Evolutionary conservation across 2,329 filamentous ascomycete genomes (phyloP), one percentile per base, ranked within the genome.

Genomic region (Pyrenophora tritici-repentis): DNA sequence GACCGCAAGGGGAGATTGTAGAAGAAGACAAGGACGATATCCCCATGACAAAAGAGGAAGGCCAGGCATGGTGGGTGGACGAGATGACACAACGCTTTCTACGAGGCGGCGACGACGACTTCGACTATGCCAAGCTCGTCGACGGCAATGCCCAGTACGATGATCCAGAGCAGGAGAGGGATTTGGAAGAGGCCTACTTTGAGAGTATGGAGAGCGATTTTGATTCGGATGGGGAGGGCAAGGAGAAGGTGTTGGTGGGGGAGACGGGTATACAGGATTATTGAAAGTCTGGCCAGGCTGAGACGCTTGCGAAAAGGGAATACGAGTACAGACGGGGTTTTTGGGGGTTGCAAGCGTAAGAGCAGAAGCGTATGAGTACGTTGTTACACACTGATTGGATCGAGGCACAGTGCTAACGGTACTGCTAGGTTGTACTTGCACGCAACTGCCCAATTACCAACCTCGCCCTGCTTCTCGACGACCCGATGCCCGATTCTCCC

Each of bases 21-120:
- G 80, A 78, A 2, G 81, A 86, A 53, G 83, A 86, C 35, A 75
- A 78, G 46, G 83, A 86, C 57, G 75, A 85, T 49, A 76, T 80
- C 22, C 80, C 82, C 3, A 71, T 73, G 63, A 85, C 71, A 26
- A 87, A 84, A 65, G 85, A 86, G 45, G 86, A 91, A 39, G 91
- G 87, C 0, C 76, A 78, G 42, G 78, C 81, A 54, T 80, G 85
- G 52, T 96, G 91, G 91, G 76, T 78, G 31, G 83, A 83, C 50
- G 89, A 88, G 63, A 84, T 96, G 76, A 82, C 83, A 29, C 78
- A 87, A 61, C 81, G 91, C 31, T 96, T 96, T 64, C 73, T 96
- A 24, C 76, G 80, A 16, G 91, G 91, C 0, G 81, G 81, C 5
- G 91, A 95, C 65, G 79, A 81, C 1, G 90, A 95, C 40, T 93